Conservation (phyloP, 371 early-diverging fungal species). For the Haplosporangium sp. region DNA sequence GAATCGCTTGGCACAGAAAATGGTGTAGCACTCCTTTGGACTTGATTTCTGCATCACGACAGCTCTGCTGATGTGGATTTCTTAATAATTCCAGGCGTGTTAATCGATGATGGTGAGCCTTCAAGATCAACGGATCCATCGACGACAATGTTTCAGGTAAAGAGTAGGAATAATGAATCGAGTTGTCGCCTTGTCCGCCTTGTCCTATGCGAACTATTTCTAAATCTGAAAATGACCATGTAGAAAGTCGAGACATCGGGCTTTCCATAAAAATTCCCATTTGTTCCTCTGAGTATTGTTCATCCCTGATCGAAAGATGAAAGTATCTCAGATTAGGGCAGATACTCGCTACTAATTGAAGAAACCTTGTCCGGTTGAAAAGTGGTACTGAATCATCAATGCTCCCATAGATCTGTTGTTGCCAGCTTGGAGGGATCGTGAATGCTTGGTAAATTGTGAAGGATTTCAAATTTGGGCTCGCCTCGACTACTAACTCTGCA, state of each 20-base stretch:
- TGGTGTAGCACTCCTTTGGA: constrained; percentile 7
- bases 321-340: not conserved
- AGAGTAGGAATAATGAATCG: too few species aligned
- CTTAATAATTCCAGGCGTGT: not conserved
- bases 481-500: not conserved
- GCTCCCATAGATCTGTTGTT: not conserved
- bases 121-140: constrained; percentile 1
- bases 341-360: not conserved
- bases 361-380: not conserved
- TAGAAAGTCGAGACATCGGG: not conserved
- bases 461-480: not conserved
- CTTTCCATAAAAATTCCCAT: not conserved
- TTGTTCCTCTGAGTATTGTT: not conserved
- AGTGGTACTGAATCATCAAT: not conserved
- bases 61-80: not conserved
- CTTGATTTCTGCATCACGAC: not conserved
- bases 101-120: constrained; percentile 5
- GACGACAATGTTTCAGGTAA: not conserved
- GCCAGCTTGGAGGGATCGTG: not conserved
- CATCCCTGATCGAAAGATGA: not conserved
- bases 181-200: too few species aligned
- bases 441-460: not conserved
- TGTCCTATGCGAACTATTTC: not conserved
- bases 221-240: not conserved
- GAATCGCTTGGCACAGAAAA: constrained; percentile 3